Conservation (phyloP, 768 basidiomycete genomes). For the Xanthoconium purpureum region DNA sequence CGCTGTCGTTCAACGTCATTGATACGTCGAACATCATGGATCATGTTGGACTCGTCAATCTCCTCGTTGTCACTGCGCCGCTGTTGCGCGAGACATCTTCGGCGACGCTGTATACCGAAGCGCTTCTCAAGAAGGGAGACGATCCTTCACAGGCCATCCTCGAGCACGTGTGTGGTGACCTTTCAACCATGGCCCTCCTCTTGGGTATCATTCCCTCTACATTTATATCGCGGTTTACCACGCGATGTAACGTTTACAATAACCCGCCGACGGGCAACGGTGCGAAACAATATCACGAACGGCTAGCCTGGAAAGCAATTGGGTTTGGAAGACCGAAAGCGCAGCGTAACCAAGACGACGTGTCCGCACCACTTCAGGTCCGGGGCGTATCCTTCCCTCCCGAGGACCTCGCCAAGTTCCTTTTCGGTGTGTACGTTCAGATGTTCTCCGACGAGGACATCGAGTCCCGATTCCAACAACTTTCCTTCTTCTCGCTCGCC, state of each 20-base stretch:
- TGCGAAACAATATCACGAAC: constrained; percentile 20
- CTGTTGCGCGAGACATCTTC: constrained; percentile 18
- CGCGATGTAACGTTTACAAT: constrained; percentile 25
- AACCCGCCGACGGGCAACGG: not conserved
- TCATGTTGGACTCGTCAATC: constrained; percentile 25
- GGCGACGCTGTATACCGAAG: constrained; percentile 30
- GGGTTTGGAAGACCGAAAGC: not conserved
- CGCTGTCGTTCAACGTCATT: constrained; percentile 30
- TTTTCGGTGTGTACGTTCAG: constrained; percentile 22
- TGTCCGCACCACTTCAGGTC: not conserved
- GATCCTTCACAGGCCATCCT: constrained; percentile 12
- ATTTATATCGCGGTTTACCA: constrained; percentile 23
- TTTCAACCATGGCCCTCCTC: constrained; percentile 24
- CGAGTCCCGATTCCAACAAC: not conserved
- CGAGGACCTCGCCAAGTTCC: constrained; percentile 17
- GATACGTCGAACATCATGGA: constrained; percentile 32
- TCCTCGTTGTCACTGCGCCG: constrained; percentile 22
- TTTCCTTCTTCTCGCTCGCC: not conserved
- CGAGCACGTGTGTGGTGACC: constrained; percentile 23
- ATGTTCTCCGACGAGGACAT: constrained; percentile 30
- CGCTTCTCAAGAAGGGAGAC: constrained; percentile 15
- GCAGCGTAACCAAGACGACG: not conserved
- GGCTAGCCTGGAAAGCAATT: constrained; percentile 25
- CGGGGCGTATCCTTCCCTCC: constrained; percentile 12
- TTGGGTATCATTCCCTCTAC: constrained; percentile 24